Evolutionary conservation across 2,329 filamentous ascomycete genomes (phyloP), one percentile per base, ranked within the genome.

Genomic region (Ceratocystis destructans): DNA sequence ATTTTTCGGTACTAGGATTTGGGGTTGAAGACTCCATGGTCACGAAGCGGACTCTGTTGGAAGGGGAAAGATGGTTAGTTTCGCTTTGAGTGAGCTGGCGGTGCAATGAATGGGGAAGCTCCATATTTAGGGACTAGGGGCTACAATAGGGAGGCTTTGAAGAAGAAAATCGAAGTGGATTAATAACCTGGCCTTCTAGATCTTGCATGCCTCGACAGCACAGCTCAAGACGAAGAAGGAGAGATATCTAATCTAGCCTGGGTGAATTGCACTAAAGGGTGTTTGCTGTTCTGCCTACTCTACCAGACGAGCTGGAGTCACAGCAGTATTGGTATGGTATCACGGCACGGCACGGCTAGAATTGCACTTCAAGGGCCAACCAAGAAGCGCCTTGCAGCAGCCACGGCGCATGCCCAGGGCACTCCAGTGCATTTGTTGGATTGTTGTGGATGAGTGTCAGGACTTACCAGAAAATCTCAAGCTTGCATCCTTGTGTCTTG

Each of bases 1-100:
- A 17, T 67, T 65, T 65, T n/a, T 66, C 65, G 62, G 65, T 67
- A 22, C 65, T 68, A 8, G 53, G 62, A 46, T 62, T 55, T 41
- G 62, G 59, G 25, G 67, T 68, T 22, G 46, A 57, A 8, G 44
- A 31, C 50, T 64, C 65, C 64, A 64, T 64, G 61, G 64, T 62
- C 44, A 50, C 45, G 55, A 61, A 64, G n/a, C 46, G 67, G 37
- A 41, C 31, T 68, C 57, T 62, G 12, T 45, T 65, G 55, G 41
- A 41, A n/a, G 33, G 50, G n/a, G n/a, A n/a, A 53, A 20, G 15
- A 10, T 48, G 28, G 46, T 66, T 66, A 63, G 65, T 44, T 62
- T 59, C 25, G 41, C 28, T 59, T 50, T 44, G 12, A 10, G 10
- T 5, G 12, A 25, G 33, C n/a, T 59, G 55, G 33, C 10, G 55